Base-by-base conservation (phyloP, 257 asterid species). In the Schizonepeta tenuifolia region DNA sequence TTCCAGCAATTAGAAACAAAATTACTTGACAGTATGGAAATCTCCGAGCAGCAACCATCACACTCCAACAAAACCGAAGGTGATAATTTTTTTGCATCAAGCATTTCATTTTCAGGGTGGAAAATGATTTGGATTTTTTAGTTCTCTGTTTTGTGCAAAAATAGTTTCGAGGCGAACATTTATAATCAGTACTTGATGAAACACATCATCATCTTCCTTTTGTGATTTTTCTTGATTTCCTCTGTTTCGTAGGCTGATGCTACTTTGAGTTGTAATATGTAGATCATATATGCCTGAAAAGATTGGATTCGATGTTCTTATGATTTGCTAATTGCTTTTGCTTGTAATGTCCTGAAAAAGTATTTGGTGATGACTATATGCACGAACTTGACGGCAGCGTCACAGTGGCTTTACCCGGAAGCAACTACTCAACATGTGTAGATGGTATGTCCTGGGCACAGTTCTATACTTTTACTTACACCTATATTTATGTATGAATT, bases 1-100 rank as follows among this genome's bases (percentile, higher is more conserved):
- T 64, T 64, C 70, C 56, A 65, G 38, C 22, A 65, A 22, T 22
- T 65, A 65, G 56, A 65, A 43, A 65, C 56, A 43, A 40, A 65
- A 7, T 41, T 41, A 41, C 56, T 65, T 43, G 70, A 65, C 21
- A 8, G 21, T 44, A 65, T 41, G 56, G 70, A 41, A 44, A 43
- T 65, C 40, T 44, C 56, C 0, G 55, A 65, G 12, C 56, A 14
- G 56, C 70, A 65, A 22, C 21, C 22, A 24, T 43, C 56, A 43
- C 56, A 43, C 7, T 13, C 22, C 56, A 1, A 0, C 38, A 65
- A 65, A 21, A 9, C 1, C 0, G 56, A 41, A 65, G 70, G 70
- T 65, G 38, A 63, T 63, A 3, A n/a, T 0, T 20, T 12, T 10
- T 63, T 13, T 21, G 69, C 54, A 63, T 41, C 12, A 20, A 62